phyloP scores from a whole-genome alignment of 345 rosid species.

The Salix arbutifolia region DNA sequence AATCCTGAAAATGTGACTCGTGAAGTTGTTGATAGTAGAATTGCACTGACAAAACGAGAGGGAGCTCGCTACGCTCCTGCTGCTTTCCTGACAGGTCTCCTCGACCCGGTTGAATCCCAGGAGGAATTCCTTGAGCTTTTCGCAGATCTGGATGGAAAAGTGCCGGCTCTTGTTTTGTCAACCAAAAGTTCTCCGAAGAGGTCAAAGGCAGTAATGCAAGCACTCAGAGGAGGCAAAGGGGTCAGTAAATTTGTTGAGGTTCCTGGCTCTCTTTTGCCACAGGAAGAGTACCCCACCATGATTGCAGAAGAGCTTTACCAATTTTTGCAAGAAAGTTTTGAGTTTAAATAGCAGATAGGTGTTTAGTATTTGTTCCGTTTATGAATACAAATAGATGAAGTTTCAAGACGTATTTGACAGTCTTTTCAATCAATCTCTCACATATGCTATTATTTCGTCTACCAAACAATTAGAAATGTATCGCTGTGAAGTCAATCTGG shows the following conservation, averaged over 20 bases:
- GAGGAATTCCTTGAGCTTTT: conserved; percentile 71
- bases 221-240: conserved; percentile 61
- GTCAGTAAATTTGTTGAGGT: conserved; percentile 70
- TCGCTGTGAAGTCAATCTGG: not conserved
- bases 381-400: not conserved
- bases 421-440: not conserved
- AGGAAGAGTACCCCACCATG: conserved; percentile 74
- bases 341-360: conserved; percentile 11
- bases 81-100: conserved; percentile 86
- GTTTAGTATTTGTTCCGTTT: not conserved
- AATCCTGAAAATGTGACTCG: conserved; percentile 74
- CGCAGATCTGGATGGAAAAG: conserved; percentile 54
- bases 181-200: conserved; percentile 68
- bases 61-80: conserved; percentile 91
- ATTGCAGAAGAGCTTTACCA: conserved; percentile 62
- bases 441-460: not conserved
- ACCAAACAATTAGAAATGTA: not conserved
- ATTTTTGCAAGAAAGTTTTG: conserved; percentile 56
- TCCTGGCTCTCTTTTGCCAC: conserved; percentile 82
- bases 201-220: conserved; percentile 93
- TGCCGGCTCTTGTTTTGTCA: conserved; percentile 62
- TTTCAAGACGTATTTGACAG: not conserved
- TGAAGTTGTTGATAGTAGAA: conserved; percentile 55
- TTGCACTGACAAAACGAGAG: conserved; percentile 55
- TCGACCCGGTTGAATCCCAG: conserved; percentile 68